phyloP scores from a whole-genome alignment of 306 rosid species.

The Pyrus pyrifolia region DNA sequence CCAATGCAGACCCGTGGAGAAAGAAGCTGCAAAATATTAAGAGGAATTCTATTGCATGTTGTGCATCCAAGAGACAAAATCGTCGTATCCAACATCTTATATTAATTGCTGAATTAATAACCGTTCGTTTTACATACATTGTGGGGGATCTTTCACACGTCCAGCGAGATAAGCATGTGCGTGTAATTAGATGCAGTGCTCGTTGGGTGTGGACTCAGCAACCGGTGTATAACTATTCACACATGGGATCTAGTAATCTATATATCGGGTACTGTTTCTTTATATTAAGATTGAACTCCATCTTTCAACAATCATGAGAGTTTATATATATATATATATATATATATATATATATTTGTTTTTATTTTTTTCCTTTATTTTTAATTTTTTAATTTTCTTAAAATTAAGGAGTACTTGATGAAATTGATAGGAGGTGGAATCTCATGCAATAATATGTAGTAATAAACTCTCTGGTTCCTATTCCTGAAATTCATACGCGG shows the following conservation, averaged over 20 bases:
- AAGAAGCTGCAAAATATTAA: background rate
- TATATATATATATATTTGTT: too few species aligned
- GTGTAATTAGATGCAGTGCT: background rate
- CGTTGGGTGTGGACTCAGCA: background rate
- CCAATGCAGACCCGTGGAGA: background rate
- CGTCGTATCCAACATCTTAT: slow-evolving; percentile 3
- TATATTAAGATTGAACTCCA: too few species aligned
- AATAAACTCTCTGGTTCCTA: too few species aligned
- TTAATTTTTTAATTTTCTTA: too few species aligned
- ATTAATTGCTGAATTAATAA: background rate
- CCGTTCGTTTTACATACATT: background rate
- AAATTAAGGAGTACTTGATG: too few species aligned
- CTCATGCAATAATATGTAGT: too few species aligned
- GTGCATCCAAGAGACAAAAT: slow-evolving; percentile 16
- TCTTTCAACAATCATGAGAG: too few species aligned
- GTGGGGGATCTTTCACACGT: background rate
- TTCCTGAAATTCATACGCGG: too few species aligned
- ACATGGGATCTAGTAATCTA: background rate
- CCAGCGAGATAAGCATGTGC: slow-evolving; percentile 3
- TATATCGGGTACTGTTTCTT: too few species aligned
- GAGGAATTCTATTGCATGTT: slow-evolving; percentile 1
- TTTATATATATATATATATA: too few species aligned
- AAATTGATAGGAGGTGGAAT: too few species aligned
- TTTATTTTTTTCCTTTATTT: too few species aligned
- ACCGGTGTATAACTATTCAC: background rate